Conservation (phyloP, 805 yeast genomes). For the Saturnispora diversa region DNA sequence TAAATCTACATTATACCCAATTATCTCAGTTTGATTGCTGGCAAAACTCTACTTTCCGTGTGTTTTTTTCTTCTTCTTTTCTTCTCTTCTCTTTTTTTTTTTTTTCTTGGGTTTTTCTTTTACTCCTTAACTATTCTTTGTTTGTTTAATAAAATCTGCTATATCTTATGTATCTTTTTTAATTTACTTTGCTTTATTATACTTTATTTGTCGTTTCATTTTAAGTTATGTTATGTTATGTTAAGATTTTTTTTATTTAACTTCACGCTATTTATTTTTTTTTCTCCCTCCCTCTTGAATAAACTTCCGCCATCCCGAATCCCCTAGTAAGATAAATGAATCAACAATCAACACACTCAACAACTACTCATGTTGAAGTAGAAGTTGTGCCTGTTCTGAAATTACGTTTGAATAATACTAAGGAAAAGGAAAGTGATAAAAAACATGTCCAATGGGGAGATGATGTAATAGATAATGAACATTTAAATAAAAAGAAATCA, state of each 20-base stretch:
- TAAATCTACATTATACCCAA: not conserved
- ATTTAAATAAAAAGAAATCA: conserved; percentile 80
- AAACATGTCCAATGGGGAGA: conserved; percentile 75
- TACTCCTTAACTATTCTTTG: no score
- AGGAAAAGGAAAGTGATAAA: conserved; percentile 18
- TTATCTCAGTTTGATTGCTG: not conserved
- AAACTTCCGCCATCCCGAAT: not conserved
- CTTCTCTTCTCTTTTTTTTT: no score
- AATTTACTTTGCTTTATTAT: no score
- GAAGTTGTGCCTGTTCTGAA: conserved; percentile 17
- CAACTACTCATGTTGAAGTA: conserved; percentile 14
- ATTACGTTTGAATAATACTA: conserved; percentile 13
- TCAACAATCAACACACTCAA: conserved; percentile 1
- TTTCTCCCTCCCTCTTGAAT: not conserved
- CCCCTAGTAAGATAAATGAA: not conserved
- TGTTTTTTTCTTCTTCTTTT: no score
- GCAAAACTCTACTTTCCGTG: no score
- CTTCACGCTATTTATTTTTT: not conserved
- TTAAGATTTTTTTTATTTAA: not conserved
- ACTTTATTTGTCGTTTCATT: no score
- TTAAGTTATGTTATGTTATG: no score
- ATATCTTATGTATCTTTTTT: no score
- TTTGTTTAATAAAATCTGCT: no score
- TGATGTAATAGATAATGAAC: conserved; percentile 83
- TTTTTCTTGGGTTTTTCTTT: no score